These are phyloP conservation scores for Phaffia tasmanica DNA, from an alignment of 768 basidiomycete genomes.

Conservation along the genomic window DNA sequence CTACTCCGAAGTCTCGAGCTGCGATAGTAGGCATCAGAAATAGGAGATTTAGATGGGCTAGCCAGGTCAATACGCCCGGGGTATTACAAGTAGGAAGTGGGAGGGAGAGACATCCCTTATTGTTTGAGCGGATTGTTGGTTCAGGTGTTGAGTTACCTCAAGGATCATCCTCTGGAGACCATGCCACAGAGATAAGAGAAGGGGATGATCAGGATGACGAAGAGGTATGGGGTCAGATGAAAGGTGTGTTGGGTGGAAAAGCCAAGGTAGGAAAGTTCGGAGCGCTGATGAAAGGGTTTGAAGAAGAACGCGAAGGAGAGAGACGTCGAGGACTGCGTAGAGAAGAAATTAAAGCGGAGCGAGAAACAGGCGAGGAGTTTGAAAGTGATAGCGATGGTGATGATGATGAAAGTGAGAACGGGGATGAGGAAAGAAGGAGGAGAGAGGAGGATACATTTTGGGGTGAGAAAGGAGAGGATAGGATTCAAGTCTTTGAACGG, in stretches of 20 bases:
- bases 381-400: slow-evolving; percentile 15
- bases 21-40: slow-evolving; percentile 3
- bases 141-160: neutral
- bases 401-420: slow-evolving; percentile 3
- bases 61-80: neutral
- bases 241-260: slow-evolving; percentile 4
- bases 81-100: neutral
- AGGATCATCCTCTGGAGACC: too few relatives aligned
- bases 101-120: slow-evolving; percentile 4
- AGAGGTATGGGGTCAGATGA: slow-evolving; percentile 12
- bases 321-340: neutral
- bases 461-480: neutral
- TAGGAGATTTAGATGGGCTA: slow-evolving; percentile 3
- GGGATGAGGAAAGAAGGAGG: neutral
- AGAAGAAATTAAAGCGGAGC: slow-evolving; percentile 13
- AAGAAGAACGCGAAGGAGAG: slow-evolving; percentile 15
- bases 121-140: slow-evolving; percentile 8
- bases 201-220: slow-evolving; percentile 3
- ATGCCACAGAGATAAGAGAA: too few relatives aligned
- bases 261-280: slow-evolving; percentile 13
- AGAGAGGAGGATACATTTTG: neutral
- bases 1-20: neutral
- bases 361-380: slow-evolving; percentile 12
- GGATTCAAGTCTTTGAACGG: slow-evolving; percentile 1
- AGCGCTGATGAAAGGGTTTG: slow-evolving; percentile 16